These are phyloP conservation scores for Vaccinium corymbosum DNA, from an alignment of 148 eudicot species.

Conservation along the genomic window DNA sequence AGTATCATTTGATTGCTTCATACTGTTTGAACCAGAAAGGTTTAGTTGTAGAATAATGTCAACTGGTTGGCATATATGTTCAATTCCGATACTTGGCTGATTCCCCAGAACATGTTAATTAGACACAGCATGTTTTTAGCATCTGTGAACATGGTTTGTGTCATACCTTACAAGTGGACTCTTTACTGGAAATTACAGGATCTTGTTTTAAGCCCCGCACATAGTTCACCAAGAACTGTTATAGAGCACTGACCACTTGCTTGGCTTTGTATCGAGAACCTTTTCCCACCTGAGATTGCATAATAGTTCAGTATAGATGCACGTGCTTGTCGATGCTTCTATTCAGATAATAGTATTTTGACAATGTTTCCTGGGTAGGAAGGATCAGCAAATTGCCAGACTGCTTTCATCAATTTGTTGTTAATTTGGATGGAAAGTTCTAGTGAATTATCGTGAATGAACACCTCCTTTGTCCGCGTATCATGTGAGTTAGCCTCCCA, in stretches of 20 bases:
- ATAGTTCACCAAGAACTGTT: not conserved
- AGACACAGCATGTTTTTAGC: not conserved
- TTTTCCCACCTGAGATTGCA: not conserved
- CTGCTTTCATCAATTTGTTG: not conserved
- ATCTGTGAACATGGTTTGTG: not conserved
- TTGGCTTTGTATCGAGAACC: not conserved
- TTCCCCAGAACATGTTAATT: not conserved
- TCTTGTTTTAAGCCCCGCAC: not conserved
- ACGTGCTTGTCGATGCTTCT: not conserved
- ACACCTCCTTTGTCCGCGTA: not conserved
- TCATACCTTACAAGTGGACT: not conserved
- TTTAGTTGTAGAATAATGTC: conserved; percentile 15
- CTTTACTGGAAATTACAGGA: not conserved
- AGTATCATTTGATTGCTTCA: conserved; percentile 7
- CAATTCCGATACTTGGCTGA: not conserved
- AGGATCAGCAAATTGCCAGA: not conserved
- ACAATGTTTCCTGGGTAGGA: not conserved
- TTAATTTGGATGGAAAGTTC: not conserved
- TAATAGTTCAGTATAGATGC: not conserved
- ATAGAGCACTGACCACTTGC: not conserved
- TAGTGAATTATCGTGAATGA: not conserved
- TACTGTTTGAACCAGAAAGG: conserved; percentile 6
- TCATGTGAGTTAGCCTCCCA: not conserved
- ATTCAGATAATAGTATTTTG: not conserved
- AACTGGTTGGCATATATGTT: not conserved